Evolutionary conservation across 306 rosid genomes (phyloP).

Genomic region (Nissolia schottii): DNA sequence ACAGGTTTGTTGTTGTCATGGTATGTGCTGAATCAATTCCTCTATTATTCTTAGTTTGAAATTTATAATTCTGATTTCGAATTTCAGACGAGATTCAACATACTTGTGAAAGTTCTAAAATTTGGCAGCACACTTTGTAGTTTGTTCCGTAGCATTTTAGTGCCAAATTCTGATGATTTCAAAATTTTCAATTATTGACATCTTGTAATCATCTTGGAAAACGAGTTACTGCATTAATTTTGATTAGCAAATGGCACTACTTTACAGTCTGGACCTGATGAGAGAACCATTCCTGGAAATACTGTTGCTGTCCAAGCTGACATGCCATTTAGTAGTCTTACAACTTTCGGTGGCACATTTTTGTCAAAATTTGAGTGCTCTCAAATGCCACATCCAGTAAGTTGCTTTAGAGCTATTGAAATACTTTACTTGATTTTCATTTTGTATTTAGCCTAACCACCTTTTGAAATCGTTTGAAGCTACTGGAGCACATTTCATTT

Average conservation of each 20-base stretch:
- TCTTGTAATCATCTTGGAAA: slow-evolving; percentile 1
- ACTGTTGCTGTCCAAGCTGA: slow-evolving; percentile 93
- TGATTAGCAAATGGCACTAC: slow-evolving; percentile 17
- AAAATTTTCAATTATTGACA: background rate
- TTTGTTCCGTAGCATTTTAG: background rate
- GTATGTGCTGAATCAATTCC: slow-evolving; percentile 35
- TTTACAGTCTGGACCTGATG: slow-evolving; percentile 85
- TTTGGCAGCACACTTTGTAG: background rate
- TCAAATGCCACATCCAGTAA: slow-evolving; percentile 90
- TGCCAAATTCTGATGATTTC: background rate
- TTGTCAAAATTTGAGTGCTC: slow-evolving; percentile 91
- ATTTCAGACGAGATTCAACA: background rate
- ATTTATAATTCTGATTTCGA: background rate
- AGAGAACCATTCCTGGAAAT: slow-evolving; percentile 91
- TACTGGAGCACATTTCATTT: slow-evolving; percentile 80
- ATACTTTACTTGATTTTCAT: background rate
- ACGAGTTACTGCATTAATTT: slow-evolving; percentile 13
- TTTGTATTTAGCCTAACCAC: background rate
- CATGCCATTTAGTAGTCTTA: slow-evolving; percentile 92
- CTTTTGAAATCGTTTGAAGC: slow-evolving; percentile 32
- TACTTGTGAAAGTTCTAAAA: background rate
- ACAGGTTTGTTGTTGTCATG: slow-evolving; percentile 97
- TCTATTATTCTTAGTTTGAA: slow-evolving; percentile 3
- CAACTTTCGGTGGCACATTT: slow-evolving; percentile 81
- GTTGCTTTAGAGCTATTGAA: slow-evolving; percentile 28